phyloP scores from a whole-genome alignment of 768 basidiomycete species.

The Tephrocybe sp. region DNA sequence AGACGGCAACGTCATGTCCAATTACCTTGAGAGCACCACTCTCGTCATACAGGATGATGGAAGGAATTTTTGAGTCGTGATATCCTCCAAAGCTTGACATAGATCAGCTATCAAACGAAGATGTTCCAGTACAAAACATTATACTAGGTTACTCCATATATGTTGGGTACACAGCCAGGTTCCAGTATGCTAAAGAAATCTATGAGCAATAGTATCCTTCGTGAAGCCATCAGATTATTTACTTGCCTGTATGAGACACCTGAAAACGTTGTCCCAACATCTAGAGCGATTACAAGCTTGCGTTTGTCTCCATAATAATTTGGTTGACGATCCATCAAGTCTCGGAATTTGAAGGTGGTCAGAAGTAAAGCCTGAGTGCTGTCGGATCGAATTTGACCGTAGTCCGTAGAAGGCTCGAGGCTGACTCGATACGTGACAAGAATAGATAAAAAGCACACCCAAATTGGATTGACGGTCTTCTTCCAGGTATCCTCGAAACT shows the following conservation, averaged over 20 bases:
- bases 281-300: constrained; percentile 51
- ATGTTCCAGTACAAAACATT: background rate
- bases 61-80: constrained; percentile 46
- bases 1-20: constrained; percentile 49
- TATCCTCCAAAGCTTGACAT: constrained; percentile 40
- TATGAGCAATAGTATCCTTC: too few species aligned
- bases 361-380: too few species aligned
- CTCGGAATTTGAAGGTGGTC: too few species aligned
- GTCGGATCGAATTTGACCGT: too few species aligned
- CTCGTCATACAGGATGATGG: constrained; percentile 49
- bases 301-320: constrained; percentile 38
- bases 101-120: constrained; percentile 28
- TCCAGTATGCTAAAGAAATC: constrained; percentile 34
- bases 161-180: constrained; percentile 31
- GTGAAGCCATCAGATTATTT: background rate
- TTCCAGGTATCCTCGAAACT: too few species aligned
- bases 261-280: constrained; percentile 53
- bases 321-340: constrained; percentile 20
- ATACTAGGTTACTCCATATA: constrained; percentile 39
- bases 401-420: too few species aligned
- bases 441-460: too few species aligned
- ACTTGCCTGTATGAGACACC: constrained; percentile 43
- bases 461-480: too few species aligned
- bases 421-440: too few species aligned
- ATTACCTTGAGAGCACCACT: constrained; percentile 34